These are phyloP conservation scores for Colletotrichum lentis DNA, from an alignment of 2,329 filamentous ascomycete genomes.

Conservation along the genomic window DNA sequence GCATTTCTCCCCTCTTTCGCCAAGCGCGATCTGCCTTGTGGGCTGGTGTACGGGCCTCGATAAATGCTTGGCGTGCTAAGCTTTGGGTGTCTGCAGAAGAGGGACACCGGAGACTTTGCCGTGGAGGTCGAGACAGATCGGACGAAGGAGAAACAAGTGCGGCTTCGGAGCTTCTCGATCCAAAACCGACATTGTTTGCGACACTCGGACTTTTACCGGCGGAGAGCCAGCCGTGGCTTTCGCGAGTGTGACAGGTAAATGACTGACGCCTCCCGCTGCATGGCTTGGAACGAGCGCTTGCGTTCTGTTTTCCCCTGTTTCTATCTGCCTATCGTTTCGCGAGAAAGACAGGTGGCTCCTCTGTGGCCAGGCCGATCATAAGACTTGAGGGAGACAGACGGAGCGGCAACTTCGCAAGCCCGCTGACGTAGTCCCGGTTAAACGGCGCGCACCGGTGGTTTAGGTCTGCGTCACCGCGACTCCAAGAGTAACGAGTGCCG, in stretches of 20 bases:
- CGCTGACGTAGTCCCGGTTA: conserved; percentile 28
- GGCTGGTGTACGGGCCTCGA: conserved; percentile 5
- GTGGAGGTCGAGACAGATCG: conserved; percentile 2
- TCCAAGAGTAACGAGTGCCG: conserved; percentile 4
- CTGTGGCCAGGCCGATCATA: background rate
- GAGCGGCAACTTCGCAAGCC: conserved; percentile 15
- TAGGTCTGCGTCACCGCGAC: background rate
- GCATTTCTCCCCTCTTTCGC: background rate
- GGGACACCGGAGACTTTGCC: conserved; percentile 16
- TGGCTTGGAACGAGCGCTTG: conserved; percentile 4
- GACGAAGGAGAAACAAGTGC: conserved; percentile 34
- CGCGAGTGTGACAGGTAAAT: background rate
- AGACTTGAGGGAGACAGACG: background rate
- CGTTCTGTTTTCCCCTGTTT: background rate
- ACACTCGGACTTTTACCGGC: conserved; percentile 12
- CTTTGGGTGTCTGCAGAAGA: conserved; percentile 30
- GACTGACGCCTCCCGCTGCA: conserved; percentile 2
- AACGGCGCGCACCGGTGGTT: conserved; percentile 3
- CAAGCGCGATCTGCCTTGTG: conserved; percentile 28
- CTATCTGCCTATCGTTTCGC: background rate
- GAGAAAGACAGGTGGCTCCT: background rate
- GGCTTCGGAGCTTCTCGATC: conserved; percentile 27
- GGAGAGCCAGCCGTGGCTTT: conserved; percentile 12
- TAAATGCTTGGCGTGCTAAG: conserved; percentile 26
- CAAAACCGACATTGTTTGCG: conserved; percentile 33